Percentiles rank a stretch among this genome's conserved stretches.
Evolutionary conservation across 495 filamentous ascomycete genomes (phyloP).

Genomic region (Corynascus novoguineensis): DNA sequence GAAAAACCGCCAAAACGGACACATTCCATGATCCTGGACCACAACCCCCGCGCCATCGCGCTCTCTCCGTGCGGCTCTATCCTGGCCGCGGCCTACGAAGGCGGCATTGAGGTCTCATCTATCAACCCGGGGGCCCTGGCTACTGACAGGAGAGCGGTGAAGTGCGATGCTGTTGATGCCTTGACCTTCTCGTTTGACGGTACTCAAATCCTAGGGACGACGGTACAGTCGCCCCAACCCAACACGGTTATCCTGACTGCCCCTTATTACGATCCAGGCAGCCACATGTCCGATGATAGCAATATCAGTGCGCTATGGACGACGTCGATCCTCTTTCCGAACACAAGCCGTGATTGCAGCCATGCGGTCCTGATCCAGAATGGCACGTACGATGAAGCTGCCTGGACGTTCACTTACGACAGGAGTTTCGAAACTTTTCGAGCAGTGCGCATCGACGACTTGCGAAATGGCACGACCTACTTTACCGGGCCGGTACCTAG

Average conservation of each 20-base stretch:
- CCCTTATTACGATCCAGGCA: constrained; percentile 65
- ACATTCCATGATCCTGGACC: constrained; percentile 66
- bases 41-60: constrained; percentile 69
- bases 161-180: constrained; percentile 72
- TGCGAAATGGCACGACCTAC: constrained; percentile 71
- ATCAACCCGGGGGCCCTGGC: constrained; percentile 56
- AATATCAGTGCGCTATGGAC: constrained; percentile 78
- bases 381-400: constrained; percentile 63
- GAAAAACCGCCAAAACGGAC: constrained; percentile 57
- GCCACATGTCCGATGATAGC: constrained; percentile 54
- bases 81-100: constrained; percentile 79
- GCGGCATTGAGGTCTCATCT: constrained; percentile 80
- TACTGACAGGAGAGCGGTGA: constrained; percentile 70
- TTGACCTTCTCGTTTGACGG: constrained; percentile 80
- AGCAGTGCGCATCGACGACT: constrained; percentile 66
- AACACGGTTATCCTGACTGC: constrained; percentile 75
- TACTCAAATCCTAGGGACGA: constrained; percentile 77
- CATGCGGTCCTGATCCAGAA: constrained; percentile 69
- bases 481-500: constrained; percentile 65
- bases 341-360: constrained; percentile 66
- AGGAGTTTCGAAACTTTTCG: constrained; percentile 69
- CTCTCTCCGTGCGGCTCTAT: constrained; percentile 77
- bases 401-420: constrained; percentile 78
- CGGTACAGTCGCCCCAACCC: constrained; percentile 54
- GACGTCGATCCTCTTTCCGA: constrained; percentile 80